Percentiles rank a stretch among this genome's conserved stretches.
These are phyloP conservation scores for Coffea canephora DNA, from an alignment of 257 asterid genomes.

Conservation along the genomic window DNA sequence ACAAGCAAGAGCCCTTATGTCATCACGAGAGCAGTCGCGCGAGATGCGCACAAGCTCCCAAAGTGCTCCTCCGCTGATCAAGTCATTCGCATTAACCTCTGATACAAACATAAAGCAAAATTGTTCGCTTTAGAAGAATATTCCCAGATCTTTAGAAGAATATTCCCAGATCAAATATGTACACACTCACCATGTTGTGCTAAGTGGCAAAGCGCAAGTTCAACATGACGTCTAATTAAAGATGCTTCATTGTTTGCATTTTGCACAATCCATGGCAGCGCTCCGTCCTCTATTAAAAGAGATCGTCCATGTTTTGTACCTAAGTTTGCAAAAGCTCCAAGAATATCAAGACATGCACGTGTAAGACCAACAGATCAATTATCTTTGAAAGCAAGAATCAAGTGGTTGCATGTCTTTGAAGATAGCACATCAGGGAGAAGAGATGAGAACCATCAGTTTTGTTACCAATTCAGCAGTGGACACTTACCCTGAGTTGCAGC, in stretches of 20 bases:
- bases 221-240: constrained; percentile 89
- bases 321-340: constrained; percentile 19
- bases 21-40: constrained; percentile 96
- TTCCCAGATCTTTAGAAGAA: not conserved
- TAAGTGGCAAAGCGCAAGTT: constrained; percentile 96
- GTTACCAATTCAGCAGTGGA: not conserved
- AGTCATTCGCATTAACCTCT: constrained; percentile 88
- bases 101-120: constrained; percentile 19
- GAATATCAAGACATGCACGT: not conserved
- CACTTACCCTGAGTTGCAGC: constrained; percentile 76
- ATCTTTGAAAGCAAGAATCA: too few species aligned
- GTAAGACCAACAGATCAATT: not conserved
- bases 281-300: constrained; percentile 84
- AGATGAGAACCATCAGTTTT: constrained; percentile 4
- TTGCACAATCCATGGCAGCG: constrained; percentile 93
- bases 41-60: constrained; percentile 99
- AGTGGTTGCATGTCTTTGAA: not conserved
- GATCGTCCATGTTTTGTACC: constrained; percentile 78
- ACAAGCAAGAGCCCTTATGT: constrained; percentile 89
- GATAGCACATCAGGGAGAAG: not conserved
- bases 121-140: not conserved
- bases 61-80: constrained; percentile 93
- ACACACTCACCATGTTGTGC: constrained; percentile 88
- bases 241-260: constrained; percentile 97
- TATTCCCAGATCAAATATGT: not conserved